Evolutionary conservation across 805 yeast genomes (phyloP).

Genomic region (Candida xiaguanensis): DNA sequence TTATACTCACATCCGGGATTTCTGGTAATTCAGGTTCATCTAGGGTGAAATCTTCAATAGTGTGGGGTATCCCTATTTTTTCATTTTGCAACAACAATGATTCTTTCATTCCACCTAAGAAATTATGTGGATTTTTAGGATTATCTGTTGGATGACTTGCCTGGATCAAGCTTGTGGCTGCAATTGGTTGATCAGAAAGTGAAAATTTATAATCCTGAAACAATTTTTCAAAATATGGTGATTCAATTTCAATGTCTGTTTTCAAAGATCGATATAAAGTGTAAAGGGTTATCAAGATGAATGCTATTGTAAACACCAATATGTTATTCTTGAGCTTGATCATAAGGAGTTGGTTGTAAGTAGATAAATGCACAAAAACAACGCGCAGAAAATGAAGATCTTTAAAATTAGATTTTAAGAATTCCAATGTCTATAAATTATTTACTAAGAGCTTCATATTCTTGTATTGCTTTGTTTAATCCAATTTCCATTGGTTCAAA

Average conservation of each 20-base stretch:
- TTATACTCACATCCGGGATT: slow-evolving; percentile 12
- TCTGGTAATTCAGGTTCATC: slow-evolving; percentile 11
- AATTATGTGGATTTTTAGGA: slow-evolving; percentile 18
- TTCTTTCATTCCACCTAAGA: slow-evolving; percentile 20
- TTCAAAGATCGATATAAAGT: neutral
- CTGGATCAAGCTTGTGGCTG: neutral
- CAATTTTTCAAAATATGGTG: neutral
- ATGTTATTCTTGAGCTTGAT: neutral
- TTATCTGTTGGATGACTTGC: slow-evolving; percentile 3
- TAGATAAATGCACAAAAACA: no score
- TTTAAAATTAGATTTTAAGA: no score
- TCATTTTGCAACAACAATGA: slow-evolving; percentile 12
- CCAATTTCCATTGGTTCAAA: slow-evolving; percentile 28
- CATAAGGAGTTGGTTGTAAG: no score
- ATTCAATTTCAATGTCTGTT: neutral
- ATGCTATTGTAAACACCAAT: neutral
- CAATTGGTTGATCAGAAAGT: neutral
- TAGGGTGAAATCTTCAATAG: slow-evolving; percentile 2
- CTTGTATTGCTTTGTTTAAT: slow-evolving; percentile 31
- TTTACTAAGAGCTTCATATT: slow-evolving; percentile 23
- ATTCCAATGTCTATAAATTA: no score
- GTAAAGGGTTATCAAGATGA: neutral
- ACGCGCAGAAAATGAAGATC: no score
- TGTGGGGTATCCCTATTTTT: slow-evolving; percentile 8
- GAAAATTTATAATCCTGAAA: neutral